Conservation (phyloP, 352 stramenopile genomes). For the Albugo laibachii region DNA sequence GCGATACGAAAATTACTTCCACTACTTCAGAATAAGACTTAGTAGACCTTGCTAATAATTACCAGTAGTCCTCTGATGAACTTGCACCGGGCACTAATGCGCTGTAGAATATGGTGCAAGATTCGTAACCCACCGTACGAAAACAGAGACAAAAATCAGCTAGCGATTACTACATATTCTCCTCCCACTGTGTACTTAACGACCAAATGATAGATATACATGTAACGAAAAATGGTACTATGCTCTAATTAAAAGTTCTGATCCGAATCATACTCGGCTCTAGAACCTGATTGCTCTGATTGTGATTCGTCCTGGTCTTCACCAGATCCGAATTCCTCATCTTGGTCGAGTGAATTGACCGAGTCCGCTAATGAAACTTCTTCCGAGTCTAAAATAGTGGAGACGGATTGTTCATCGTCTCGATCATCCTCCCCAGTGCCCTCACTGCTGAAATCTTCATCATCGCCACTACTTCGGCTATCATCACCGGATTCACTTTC, state of each 20-base stretch:
- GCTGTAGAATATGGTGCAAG: no score
- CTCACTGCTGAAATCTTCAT: constrained; percentile 31
- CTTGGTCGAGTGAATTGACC: constrained; percentile 62
- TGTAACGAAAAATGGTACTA: not conserved
- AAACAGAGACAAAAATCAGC: no score
- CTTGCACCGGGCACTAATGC: no score
- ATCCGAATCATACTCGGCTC: constrained; percentile 62
- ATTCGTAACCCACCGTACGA: no score
- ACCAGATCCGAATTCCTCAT: constrained; percentile 31
- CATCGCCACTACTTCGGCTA: constrained; percentile 20
- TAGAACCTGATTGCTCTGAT: constrained; percentile 35
- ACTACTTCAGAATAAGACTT: no score
- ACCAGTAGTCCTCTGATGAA: no score
- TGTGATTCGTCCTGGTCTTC: constrained; percentile 33
- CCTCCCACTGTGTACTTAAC: no score
- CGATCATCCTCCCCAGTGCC: constrained; percentile 11
- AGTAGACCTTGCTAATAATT: no score
- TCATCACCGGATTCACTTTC: constrained; percentile 25
- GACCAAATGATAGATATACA: no score
- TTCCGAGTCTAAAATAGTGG: constrained; percentile 40
- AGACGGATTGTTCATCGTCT: constrained; percentile 4
- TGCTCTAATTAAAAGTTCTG: constrained; percentile 37
- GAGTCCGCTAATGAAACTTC: constrained; percentile 71
- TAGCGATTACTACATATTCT: no score
- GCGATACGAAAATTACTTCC: no score